Percentiles rank a stretch among this genome's conserved stretches.
phyloP scores from a whole-genome alignment of 2,329 filamentous ascomycete genomes.

The Penicillium sp. region DNA sequence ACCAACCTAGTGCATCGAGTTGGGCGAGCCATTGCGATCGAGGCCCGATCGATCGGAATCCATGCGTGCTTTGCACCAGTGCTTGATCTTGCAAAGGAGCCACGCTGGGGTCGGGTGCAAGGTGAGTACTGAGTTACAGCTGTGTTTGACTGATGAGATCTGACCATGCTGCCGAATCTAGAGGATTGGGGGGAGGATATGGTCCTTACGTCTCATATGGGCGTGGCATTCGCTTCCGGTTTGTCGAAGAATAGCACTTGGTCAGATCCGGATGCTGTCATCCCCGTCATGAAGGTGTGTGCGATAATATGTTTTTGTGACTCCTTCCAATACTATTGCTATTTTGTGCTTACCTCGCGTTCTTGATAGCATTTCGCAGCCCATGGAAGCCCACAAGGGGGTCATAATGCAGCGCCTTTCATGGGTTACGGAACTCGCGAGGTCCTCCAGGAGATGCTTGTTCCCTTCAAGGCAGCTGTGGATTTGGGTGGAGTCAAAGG shows the following conservation, averaged over 20 bases:
- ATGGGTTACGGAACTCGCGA: conserved; percentile 48
- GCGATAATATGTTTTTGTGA: not conserved
- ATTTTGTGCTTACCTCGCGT: too few relatives aligned
- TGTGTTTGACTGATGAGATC: not conserved
- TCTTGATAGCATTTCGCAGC: conserved; percentile 43
- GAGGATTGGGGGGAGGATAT: conserved; percentile 53
- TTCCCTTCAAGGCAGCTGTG: conserved; percentile 47
- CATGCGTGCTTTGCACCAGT: conserved; percentile 49
- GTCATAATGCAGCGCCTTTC: conserved; percentile 47
- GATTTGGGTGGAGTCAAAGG: conserved; percentile 46
- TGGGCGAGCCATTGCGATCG: conserved; percentile 45
- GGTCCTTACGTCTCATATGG: conserved; percentile 47
- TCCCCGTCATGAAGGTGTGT: conserved; percentile 45
- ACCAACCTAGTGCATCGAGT: conserved; percentile 45
- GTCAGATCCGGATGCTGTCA: conserved; percentile 45
- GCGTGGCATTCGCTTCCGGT: conserved; percentile 46
- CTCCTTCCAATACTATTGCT: too few relatives aligned
- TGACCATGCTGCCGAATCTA: not conserved
- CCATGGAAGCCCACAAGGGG: conserved; percentile 45
- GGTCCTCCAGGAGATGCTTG: conserved; percentile 44
- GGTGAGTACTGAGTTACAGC: conserved; percentile 18
- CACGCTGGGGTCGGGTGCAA: conserved; percentile 47
- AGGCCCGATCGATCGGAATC: conserved; percentile 48
- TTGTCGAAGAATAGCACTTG: conserved; percentile 48
- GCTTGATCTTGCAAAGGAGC: conserved; percentile 47